Evolutionary conservation across 163 green algal species (phyloP), one percentile per base, ranked within the genome.

Genomic region (Scenedesmus sp.): DNA sequence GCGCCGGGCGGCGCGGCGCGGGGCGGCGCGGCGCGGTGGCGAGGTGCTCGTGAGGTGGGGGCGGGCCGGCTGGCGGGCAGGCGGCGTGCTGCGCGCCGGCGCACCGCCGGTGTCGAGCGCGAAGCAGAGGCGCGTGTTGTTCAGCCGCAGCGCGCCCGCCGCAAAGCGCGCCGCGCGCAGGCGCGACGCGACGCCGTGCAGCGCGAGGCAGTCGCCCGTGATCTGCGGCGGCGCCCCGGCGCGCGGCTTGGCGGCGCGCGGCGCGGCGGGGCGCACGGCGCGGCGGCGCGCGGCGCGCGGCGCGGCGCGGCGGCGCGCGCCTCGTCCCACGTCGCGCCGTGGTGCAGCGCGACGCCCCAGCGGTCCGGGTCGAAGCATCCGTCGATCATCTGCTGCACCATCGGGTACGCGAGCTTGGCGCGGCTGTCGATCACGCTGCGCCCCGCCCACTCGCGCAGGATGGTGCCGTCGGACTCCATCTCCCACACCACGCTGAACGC

Each of bases 401-500:
- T 91, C 1, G 78, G 86, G 73, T 99, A 99, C 0, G 92, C 95
- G 81, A 99, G 78, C 81, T 97, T 95, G 48, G 91, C 93, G 34
- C 85, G 81, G 50, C 88, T 96, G 74, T 88, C 88, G 83, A 99
- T 99, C 36, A 99, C 75, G 47, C 74, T 90, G 73, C 95, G 54
- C 18, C 56, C 79, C 29, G 60, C 24, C 81, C 29, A 84, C 75
- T 62, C 85, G 80, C 39, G 39, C 63, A 60, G 63, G 11, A 81
- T 63, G 51, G 69, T 58, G 24, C 64, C 75, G 92, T 72, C 51
- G 5, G 53, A 47, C 17, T 85, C 78, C 71, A 98, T 79, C 84
- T 95, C 92, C 96, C 96, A 99, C 28, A 97, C 82, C 22, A 97
- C 89, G 20, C 88, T 96, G 86, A 99, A 99, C 4, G 96, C 88